phyloP scores from a whole-genome alignment of 2,329 filamentous ascomycete genomes.

The Diaporthe helianthi region DNA sequence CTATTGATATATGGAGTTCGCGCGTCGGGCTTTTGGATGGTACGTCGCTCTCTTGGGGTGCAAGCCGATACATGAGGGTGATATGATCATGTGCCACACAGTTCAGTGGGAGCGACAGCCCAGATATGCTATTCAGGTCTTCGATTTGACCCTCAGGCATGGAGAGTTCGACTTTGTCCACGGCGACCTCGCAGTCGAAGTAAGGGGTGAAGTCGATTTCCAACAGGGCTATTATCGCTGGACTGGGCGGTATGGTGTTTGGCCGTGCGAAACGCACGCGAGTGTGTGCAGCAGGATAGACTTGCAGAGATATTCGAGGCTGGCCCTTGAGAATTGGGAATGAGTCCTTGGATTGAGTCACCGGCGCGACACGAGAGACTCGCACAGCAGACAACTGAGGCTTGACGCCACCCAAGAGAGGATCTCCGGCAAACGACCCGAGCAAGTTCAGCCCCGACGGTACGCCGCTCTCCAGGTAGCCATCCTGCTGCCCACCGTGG shows the following conservation, averaged over 20 bases:
- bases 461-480: constrained; percentile 73
- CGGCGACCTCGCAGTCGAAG: constrained; percentile 69
- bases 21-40: constrained; percentile 55
- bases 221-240: constrained; percentile 72
- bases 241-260: constrained; percentile 61
- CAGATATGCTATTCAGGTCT: constrained; percentile 59
- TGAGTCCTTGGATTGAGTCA: constrained; percentile 66
- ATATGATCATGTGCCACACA: constrained; percentile 78
- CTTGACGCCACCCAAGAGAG: constrained; percentile 64
- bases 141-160: constrained; percentile 66
- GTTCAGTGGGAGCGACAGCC: constrained; percentile 61
- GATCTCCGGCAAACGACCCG: constrained; percentile 73
- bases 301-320: constrained; percentile 66
- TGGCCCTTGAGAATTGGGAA: constrained; percentile 70
- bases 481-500: constrained; percentile 54
- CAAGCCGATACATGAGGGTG: constrained; percentile 75
- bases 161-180: constrained; percentile 65
- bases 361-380: constrained; percentile 76
- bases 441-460: constrained; percentile 79
- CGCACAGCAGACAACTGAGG: constrained; percentile 76
- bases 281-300: constrained; percentile 75
- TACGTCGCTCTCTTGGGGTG: constrained; percentile 56
- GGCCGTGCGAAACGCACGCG: constrained; percentile 75
- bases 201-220: constrained; percentile 78
- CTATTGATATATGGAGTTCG: constrained; percentile 66